Conservation (phyloP, 78 protist species). For the Trichosphaerium sp. region DNA sequence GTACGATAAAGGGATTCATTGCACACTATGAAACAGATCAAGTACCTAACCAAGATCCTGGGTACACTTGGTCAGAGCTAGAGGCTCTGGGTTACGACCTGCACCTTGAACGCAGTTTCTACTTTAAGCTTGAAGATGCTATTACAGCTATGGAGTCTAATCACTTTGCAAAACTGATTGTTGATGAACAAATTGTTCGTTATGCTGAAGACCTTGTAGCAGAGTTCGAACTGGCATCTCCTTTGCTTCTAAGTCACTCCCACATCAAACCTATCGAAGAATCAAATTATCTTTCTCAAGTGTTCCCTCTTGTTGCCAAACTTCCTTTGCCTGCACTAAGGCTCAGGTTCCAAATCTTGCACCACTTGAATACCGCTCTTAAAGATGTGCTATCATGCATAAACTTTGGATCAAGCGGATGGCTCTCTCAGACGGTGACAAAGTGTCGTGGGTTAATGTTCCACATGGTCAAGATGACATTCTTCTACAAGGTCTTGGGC, state of each 20-base stretch:
- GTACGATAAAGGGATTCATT: no score
- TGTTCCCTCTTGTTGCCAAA: not conserved
- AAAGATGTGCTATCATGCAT: not conserved
- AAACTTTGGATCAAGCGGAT: not conserved
- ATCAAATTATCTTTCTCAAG: not conserved
- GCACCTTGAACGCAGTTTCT: no score
- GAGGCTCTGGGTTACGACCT: no score
- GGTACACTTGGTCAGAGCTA: no score
- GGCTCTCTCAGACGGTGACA: not conserved
- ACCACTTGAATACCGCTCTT: not conserved
- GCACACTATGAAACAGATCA: no score
- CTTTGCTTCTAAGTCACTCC: not conserved
- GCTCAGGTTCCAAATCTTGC: not conserved
- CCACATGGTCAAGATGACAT: constrained; percentile 7
- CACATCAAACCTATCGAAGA: not conserved
- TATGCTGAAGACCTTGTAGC: not conserved
- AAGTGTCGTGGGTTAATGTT: not conserved
- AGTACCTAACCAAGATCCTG: no score
- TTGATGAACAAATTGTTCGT: not conserved
- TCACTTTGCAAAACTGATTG: no score
- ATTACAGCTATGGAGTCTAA: no score
- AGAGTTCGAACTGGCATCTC: no score
- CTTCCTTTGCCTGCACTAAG: not conserved
- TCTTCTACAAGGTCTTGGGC: constrained; percentile 6
- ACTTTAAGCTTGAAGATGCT: no score